Evolutionary conservation across 2,329 filamentous ascomycete genomes (phyloP).

Genomic region (Paradendryphiella salina): DNA sequence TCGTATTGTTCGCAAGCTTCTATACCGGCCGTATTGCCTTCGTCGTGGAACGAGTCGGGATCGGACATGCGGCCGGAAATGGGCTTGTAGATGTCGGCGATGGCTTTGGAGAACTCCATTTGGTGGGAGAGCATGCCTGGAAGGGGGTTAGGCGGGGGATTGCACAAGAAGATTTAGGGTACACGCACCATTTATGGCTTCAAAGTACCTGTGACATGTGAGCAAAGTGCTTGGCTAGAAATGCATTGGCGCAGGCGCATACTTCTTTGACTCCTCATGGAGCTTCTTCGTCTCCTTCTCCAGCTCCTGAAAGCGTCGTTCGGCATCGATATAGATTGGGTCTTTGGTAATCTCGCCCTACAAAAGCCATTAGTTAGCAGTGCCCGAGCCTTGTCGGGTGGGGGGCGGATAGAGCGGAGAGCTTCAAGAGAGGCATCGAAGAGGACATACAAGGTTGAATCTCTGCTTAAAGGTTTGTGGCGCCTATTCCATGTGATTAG

Average conservation of each 20-base stretch:
- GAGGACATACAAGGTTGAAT: conserved; percentile 73
- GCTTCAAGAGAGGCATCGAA: neutral
- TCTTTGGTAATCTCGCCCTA: conserved; percentile 91
- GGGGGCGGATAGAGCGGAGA: conserved; percentile 18
- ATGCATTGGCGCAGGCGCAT: conserved; percentile 18
- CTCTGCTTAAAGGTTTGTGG: conserved; percentile 88
- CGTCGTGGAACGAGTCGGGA: conserved; percentile 76
- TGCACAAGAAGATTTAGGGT: neutral
- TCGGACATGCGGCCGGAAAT: conserved; percentile 96
- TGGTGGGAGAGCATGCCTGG: conserved; percentile 90
- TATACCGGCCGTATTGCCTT: conserved; percentile 92
- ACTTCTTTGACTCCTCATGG: conserved; percentile 92
- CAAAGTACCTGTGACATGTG: conserved; percentile 68
- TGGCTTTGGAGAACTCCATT: conserved; percentile 96
- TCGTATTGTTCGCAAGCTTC: conserved; percentile 96
- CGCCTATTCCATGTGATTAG: conserved; percentile 57
- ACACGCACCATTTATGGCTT: conserved; percentile 81
- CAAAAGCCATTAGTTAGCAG: conserved; percentile 25
- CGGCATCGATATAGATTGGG: conserved; percentile 89
- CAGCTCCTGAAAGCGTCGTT: conserved; percentile 89
- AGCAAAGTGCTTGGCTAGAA: conserved; percentile 13
- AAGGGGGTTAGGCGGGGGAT: conserved; percentile 20
- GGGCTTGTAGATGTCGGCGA: conserved; percentile 96
- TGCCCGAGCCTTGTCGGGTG: conserved; percentile 20
- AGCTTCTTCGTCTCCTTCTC: conserved; percentile 96